A percentile compares a stretch with the other conserved stretches of the same genome.
These are phyloP conservation scores for Aphanomyces invadans DNA, from an alignment of 352 stramenopile species.

Conservation along the genomic window DNA sequence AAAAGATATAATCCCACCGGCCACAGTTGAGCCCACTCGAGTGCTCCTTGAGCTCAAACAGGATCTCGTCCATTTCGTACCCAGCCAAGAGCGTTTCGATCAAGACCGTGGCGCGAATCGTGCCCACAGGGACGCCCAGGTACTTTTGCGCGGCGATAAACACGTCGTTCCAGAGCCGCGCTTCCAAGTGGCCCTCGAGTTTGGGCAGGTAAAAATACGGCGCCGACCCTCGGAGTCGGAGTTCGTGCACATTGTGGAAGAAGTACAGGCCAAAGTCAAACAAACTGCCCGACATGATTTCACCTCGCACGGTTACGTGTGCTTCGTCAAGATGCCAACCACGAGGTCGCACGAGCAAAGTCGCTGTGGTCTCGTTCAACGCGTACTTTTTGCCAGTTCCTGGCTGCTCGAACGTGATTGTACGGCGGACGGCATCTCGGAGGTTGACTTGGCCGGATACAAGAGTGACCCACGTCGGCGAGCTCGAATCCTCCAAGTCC, in stretches of 20 bases:
- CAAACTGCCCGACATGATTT: conserved; percentile 86
- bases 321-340: conserved; percentile 94
- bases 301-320: conserved; percentile 90
- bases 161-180: conserved; percentile 95
- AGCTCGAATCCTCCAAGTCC: conserved; percentile 93
- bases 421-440: conserved; percentile 85
- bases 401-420: conserved; percentile 76
- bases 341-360: conserved; percentile 87
- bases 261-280: conserved; percentile 97
- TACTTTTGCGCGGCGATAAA: conserved; percentile 91
- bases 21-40: conserved; percentile 95
- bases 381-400: conserved; percentile 65
- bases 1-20: conserved; percentile 97
- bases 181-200: conserved; percentile 92
- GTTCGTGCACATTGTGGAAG: conserved; percentile 91
- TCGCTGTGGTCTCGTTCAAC: conserved; percentile 72
- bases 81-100: conserved; percentile 95
- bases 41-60: conserved; percentile 94
- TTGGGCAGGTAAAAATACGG: conserved; percentile 97
- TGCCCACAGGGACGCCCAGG: conserved; percentile 86
- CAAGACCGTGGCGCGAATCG: conserved; percentile 90
- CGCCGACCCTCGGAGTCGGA: conserved; percentile 73
- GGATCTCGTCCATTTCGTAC: conserved; percentile 96
- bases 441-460: conserved; percentile 92
- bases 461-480: conserved; percentile 91